phyloP scores from a whole-genome alignment of 768 basidiomycete species.

The Kwoniella heveanensis region DNA sequence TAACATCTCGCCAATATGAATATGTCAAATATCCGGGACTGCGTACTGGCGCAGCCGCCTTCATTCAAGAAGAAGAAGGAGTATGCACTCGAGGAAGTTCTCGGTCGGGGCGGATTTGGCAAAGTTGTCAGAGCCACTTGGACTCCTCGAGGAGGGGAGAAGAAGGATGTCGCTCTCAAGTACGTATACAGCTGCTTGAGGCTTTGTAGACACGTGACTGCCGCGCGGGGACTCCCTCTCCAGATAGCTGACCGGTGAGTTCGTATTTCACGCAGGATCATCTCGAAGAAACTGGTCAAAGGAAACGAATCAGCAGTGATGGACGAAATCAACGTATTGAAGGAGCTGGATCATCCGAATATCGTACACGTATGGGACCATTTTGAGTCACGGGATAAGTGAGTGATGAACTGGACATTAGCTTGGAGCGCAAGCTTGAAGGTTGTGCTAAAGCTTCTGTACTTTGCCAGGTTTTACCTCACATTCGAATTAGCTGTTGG shows the following conservation, averaged over 20 bases:
- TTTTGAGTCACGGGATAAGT: slow-evolving; percentile 88
- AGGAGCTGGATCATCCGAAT: slow-evolving; percentile 85
- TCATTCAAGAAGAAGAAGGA: slow-evolving; percentile 83
- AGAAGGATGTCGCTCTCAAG: slow-evolving; percentile 53
- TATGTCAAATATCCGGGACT: slow-evolving; percentile 45
- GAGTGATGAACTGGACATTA: too few species aligned
- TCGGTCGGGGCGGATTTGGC: slow-evolving; percentile 86
- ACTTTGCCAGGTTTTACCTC: slow-evolving; percentile 69
- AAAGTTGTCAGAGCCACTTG: slow-evolving; percentile 74
- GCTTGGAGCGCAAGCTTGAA: too few species aligned
- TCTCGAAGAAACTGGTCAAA: slow-evolving; percentile 89
- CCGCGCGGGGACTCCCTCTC: too few species aligned
- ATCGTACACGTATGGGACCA: slow-evolving; percentile 65
- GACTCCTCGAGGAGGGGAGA: slow-evolving; percentile 45
- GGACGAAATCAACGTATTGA: slow-evolving; percentile 89
- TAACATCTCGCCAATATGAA: slow-evolving; percentile 11
- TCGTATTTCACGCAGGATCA: slow-evolving; percentile 67
- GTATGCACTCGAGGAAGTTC: slow-evolving; percentile 49
- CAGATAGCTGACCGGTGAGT: too few species aligned
- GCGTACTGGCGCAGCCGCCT: slow-evolving; percentile 75
- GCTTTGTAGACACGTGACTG: slow-evolving; percentile 12
- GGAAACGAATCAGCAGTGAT: slow-evolving; percentile 85
- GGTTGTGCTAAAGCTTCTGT: not conserved
- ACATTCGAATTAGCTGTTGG: slow-evolving; percentile 90
- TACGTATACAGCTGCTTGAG: slow-evolving; percentile 30